Conservation (phyloP, 192 early-diverging fungal species). For the Coemansia sp. region DNA sequence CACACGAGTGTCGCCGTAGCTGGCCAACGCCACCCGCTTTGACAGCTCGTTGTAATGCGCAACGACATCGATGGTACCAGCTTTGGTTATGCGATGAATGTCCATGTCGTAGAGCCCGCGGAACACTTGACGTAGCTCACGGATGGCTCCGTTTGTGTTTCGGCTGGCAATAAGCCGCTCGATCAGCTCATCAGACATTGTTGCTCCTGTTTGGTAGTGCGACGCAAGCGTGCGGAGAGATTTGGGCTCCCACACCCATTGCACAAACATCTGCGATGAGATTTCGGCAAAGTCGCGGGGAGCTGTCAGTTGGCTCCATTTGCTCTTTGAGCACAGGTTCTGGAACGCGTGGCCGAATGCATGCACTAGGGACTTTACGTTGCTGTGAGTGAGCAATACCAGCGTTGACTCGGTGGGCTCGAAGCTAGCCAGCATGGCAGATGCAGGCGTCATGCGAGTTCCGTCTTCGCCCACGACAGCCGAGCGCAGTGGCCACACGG, state of each 20-base stretch:
- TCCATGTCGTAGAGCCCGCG: constrained; percentile 69
- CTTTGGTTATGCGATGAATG: constrained; percentile 58
- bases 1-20: constrained; percentile 31
- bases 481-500: constrained; percentile 46
- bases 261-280: constrained; percentile 80
- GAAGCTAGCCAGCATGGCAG: constrained; percentile 64
- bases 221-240: constrained; percentile 53
- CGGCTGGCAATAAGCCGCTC: constrained; percentile 60
- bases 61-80: constrained; percentile 37
- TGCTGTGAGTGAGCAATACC: constrained; percentile 68
- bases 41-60: constrained; percentile 35
- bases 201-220: constrained; percentile 67
- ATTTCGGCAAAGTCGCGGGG: constrained; percentile 82
- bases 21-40: constrained; percentile 20
- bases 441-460: constrained; percentile 54
- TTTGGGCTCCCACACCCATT: constrained; percentile 63
- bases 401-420: constrained; percentile 59
- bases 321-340: constrained; percentile 64
- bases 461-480: constrained; percentile 32
- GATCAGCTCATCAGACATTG: constrained; percentile 66
- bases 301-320: constrained; percentile 60
- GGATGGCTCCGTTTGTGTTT: constrained; percentile 62
- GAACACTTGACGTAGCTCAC: constrained; percentile 67
- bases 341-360: constrained; percentile 72
- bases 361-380: constrained; percentile 75